Base-by-base conservation (phyloP, 2,329 filamentous ascomycete genomes). In the Paecilomyces formosus region DNA sequence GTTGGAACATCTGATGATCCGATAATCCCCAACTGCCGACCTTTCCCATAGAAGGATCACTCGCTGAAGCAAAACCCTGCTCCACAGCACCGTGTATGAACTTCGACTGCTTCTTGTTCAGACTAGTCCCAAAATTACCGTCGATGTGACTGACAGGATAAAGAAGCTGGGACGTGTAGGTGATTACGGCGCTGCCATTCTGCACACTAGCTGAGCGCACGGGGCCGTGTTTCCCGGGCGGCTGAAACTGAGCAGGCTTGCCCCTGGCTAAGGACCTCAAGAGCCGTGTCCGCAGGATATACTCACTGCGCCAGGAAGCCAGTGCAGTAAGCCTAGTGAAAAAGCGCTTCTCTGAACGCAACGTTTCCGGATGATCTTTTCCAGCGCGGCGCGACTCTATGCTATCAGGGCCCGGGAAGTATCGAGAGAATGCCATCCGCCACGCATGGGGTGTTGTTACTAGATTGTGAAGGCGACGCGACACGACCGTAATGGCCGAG, bases 251-350 rank as follows among this genome's bases (percentile, higher is more conserved):
- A 9, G 72, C 69, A 39, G 93, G 91, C 70, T 92, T 96, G 55
- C 93, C 94, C 60, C 90, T 86, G 53, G 83, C 83, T 58, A 97
- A 79, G 61, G 90, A 94, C 52, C 92, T 85, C 56, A 97, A 78
- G 55, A 97, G 82, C 53, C 90, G 85, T 1, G 92, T 97, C 53
- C 94, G 84, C 58, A 96, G 77, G 54, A 97, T 88, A 68, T 97
- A 99, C 73, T 99, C 94, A 74, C 90, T 97, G 65, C 93, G 85
- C 93, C 94, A 97, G 8, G 92, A 94, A n/a, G 92, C 89, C 61
- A 92, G 77, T 3, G 86, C 82, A 9, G 90, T 95, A 57, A 99
- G 81, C 51, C 92, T 86, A 15, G 89, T 85, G 68, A 97, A 99
- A 63, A 85, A 84, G 52, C 92, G 88, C 65, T 85, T 84, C 68